Conservation (phyloP, 805 yeast species). For the Lipomyces orientalis region DNA sequence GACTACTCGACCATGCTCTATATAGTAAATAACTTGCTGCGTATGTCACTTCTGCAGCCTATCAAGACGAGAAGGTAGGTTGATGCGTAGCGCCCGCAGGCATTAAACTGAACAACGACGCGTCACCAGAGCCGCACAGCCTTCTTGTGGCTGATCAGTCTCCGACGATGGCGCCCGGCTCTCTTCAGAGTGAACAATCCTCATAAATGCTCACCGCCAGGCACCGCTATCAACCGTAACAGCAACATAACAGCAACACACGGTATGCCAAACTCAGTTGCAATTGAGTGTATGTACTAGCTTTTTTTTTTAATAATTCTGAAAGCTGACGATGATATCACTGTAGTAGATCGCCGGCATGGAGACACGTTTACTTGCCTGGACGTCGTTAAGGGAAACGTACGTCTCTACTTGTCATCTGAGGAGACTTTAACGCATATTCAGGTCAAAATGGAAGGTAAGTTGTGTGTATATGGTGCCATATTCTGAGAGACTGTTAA, state of each 20-base stretch:
- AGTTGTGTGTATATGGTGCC: background rate
- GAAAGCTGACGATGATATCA: background rate
- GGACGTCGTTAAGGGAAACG: constrained; percentile 42
- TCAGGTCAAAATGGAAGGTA: constrained; percentile 44
- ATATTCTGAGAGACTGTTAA: background rate
- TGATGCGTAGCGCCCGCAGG: too few relatives aligned
- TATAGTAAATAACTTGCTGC: background rate
- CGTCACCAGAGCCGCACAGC: too few relatives aligned
- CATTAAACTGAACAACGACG: too few relatives aligned
- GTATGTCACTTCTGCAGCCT: background rate
- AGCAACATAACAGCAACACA: background rate
- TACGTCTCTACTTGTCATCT: constrained; percentile 36
- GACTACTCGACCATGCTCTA: background rate
- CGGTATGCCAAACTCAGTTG: constrained; percentile 25
- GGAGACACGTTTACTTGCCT: constrained; percentile 38
- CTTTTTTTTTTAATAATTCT: background rate
- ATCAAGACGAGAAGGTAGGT: too few relatives aligned
- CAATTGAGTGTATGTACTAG: constrained; percentile 22
- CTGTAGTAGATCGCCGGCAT: constrained; percentile 28
- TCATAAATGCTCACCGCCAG: too few relatives aligned
- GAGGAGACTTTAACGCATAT: constrained; percentile 42
- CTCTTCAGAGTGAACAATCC: too few relatives aligned
- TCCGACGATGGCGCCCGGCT: too few relatives aligned
- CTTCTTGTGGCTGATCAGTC: too few relatives aligned
- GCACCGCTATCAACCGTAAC: background rate